Evolutionary conservation across 495 filamentous ascomycete genomes (phyloP), one percentile per base, ranked within the genome.

Genomic region (Penicillium paradoxum): DNA sequence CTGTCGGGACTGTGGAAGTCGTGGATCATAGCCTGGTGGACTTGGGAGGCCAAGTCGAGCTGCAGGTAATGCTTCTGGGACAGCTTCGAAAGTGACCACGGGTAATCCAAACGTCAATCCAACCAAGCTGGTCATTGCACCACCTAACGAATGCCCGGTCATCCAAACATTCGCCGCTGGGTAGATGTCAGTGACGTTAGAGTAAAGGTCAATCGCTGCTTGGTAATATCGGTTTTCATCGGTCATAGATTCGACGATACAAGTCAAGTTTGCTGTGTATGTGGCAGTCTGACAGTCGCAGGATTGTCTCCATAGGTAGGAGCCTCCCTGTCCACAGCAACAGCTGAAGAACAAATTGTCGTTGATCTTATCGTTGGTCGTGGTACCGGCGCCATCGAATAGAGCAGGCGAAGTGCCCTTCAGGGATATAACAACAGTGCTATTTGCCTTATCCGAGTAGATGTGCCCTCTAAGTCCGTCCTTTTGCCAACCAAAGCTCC

Each of bases 331-430:
- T 10, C 83, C 93, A 72, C 93, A 98, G 65, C 93, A 98, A 72
- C 93, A 98, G 64, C 91, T 91, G 73, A 96, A 96, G 66, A 92
- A 95, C 8, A 98, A 80, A 63, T 98, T 98, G 66, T 98, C 93
- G 65, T 98, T 98, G 43, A 88, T 73, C 69, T 98, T 98, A 71
- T 98, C 93, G 62, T 96, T 97, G 4, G 91, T 96, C 0, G 91
- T 96, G 0, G 93, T 97, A 11, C 89, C 91, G 8, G 90, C 88
- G 3, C 93, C 93, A 66, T 97, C 93, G 64, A 96, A 97, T 9
- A 97, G 83, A 10, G 95, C 93, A 1, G 83, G 79, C 0, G 90
- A 87, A 6, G 90, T 96, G 17, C 92, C 91, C 70, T 98, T 98
- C 27, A 98, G 71, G 2, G 89, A 91, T 43, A 98, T 90, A 30